Base-by-base conservation (phyloP, 768 basidiomycete genomes). In the Trametes meyenii region DNA sequence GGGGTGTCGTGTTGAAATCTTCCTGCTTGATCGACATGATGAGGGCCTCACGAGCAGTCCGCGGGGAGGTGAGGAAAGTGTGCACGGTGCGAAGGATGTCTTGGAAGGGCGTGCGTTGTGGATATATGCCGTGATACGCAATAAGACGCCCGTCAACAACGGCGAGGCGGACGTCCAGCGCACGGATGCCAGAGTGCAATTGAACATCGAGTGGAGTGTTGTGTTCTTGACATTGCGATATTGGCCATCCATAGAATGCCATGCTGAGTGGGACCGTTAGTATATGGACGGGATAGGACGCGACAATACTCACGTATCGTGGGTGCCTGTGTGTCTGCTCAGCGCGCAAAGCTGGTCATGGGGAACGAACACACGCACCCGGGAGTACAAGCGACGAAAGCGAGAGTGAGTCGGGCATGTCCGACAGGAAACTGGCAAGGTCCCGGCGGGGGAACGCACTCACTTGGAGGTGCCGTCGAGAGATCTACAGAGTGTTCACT, bases 21-120 rank as follows among this genome's bases (percentile, higher is more conserved):
- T 98, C 95, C 70, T 96, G 90, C 73, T 96, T 96, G 70, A 98
- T 83, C 16, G 88, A 94, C 78, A 96, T 85, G 29, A 97, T 83
- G 38, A 97, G 72, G 0, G 90, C 90, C 73, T 96, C 95, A 29
- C 77, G 79, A 10, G 76, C 78, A 1, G 90, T 83, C 3, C 67
- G 65, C 0, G 85, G 79, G 0, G 82, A 78, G 8, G 81, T 80
- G 40, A 96, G 83, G 74, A 91, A 96, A 3, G 73, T 64, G 66
- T 86, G 78, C 10, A 96, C 70, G 17, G 80, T 79, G 5, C 72
- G 58, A 11, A 96, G 79, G 50, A 96, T 88, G 35, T 79, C 76
- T 54, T 81, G 74, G 72, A 96, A 94, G 0, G 87, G 75, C 0
- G 86, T 81, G 50, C 82, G 77, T 69, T 96, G 83, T 0, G 91